A percentile compares a stretch with the other conserved stretches of the same genome.
Conservation (phyloP, 257 asterid species). For the Gardenia jasminoides region DNA sequence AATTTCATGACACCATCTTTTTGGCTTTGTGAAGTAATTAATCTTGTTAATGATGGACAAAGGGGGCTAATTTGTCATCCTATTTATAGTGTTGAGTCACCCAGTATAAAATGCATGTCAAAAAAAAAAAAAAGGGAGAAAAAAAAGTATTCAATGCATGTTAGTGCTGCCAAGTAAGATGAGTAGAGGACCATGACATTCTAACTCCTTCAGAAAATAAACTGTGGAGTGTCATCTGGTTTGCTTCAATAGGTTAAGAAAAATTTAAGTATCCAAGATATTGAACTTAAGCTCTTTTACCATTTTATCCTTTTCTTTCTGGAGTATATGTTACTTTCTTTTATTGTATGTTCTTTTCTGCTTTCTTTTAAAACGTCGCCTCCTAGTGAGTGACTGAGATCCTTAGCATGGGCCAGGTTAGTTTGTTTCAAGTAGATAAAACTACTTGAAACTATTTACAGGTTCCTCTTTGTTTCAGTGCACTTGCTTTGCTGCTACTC, state of each 20-base stretch:
- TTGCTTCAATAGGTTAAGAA: background rate
- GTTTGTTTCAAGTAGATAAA: background rate
- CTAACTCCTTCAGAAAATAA: background rate
- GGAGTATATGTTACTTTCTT: background rate
- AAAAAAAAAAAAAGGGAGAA: too few relatives aligned
- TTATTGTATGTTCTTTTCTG: background rate
- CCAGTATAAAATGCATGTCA: background rate
- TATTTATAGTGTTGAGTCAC: too few relatives aligned
- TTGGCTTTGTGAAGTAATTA: background rate
- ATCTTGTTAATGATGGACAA: background rate
- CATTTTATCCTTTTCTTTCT: background rate
- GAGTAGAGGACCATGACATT: background rate
- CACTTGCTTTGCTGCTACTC: background rate
- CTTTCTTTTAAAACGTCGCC: background rate
- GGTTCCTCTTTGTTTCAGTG: background rate
- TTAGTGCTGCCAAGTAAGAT: background rate
- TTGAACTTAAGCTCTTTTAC: background rate
- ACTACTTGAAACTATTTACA: too few relatives aligned
- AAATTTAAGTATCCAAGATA: background rate
- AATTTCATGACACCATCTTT: too few relatives aligned
- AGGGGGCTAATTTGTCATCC: background rate
- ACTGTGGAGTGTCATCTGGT: too few relatives aligned
- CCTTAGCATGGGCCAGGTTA: background rate
- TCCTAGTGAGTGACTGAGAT: background rate
- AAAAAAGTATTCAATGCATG: too few relatives aligned